A percentile compares a stretch with the other conserved stretches of the same genome.
phyloP scores from a whole-genome alignment of 202 grass and related monocot species.

The Brachypodium distachyon region DNA sequence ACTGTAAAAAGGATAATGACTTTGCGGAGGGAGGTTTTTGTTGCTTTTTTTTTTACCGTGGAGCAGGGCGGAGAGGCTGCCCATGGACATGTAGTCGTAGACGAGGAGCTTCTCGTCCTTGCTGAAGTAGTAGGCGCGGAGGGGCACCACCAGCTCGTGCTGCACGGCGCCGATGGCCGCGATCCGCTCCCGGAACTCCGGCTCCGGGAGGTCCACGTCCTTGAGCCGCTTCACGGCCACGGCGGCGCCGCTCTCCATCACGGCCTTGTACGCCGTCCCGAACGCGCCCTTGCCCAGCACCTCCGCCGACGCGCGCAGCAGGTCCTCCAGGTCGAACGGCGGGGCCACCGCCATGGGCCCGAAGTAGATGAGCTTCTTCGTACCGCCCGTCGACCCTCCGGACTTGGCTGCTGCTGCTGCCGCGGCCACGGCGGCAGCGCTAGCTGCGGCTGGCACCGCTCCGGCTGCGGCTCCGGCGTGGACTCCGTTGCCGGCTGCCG shows the following conservation, averaged over 20 bases:
- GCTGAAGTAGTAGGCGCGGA: constrained; percentile 87
- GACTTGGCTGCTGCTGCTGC: constrained; percentile 45
- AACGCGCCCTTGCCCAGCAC: constrained; percentile 92
- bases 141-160: constrained; percentile 84
- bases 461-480: neutral
- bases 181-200: constrained; percentile 80
- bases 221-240: constrained; percentile 90
- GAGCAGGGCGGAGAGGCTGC: constrained; percentile 88
- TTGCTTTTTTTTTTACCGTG: constrained; percentile 42
- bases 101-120: constrained; percentile 96
- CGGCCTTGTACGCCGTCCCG: constrained; percentile 95
- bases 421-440: neutral
- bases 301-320: constrained; percentile 92
- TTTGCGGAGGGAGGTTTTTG: neutral
- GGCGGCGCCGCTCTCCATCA: constrained; percentile 71
- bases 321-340: constrained; percentile 90
- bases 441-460: neutral
- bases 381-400: constrained; percentile 15
- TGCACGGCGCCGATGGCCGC: constrained; percentile 65
- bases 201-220: constrained; percentile 80
- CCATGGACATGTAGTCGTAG: constrained; percentile 90
- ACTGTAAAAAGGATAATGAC: neutral
- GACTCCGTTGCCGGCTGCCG: neutral
- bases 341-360: constrained; percentile 38
- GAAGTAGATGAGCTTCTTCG: constrained; percentile 54